Evolutionary conservation across 257 asterid species (phyloP).

Genomic region (Solanum pinnatisectum): DNA sequence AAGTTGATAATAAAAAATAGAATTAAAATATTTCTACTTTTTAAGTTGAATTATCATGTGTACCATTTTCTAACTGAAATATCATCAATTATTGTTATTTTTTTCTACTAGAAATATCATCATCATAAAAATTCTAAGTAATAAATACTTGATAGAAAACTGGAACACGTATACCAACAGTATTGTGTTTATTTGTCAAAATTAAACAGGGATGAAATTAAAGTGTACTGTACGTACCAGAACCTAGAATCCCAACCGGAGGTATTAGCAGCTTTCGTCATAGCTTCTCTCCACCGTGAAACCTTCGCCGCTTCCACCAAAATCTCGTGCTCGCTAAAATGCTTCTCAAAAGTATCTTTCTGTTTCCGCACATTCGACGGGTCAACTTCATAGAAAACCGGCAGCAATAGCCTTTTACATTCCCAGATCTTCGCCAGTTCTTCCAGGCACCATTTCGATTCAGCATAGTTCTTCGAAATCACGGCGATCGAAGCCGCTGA

Average conservation of each 20-base stretch:
- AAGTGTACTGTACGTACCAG: background rate
- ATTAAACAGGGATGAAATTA: background rate
- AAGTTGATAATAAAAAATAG: no score
- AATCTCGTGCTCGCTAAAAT: background rate
- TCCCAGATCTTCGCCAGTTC: slow-evolving; percentile 13
- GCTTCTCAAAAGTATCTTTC: slow-evolving; percentile 8
- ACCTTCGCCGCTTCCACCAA: background rate
- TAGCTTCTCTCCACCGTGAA: slow-evolving; percentile 17
- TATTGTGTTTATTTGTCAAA: background rate
- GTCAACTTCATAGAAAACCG: slow-evolving; percentile 16
- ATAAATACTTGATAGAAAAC: no score
- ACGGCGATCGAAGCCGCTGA: slow-evolving; percentile 22
- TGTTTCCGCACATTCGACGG: slow-evolving; percentile 24
- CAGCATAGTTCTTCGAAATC: slow-evolving; percentile 15
- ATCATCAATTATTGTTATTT: no score
- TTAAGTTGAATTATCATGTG: no score
- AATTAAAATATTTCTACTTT: no score
- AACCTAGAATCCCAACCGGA: slow-evolving; percentile 19
- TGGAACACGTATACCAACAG: fast-evolving
- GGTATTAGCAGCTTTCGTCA: slow-evolving; percentile 12
- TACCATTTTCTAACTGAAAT: fast-evolving
- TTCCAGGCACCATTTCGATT: slow-evolving; percentile 23
- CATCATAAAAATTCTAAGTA: no score
- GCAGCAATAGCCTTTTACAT: slow-evolving; percentile 2
- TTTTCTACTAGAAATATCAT: no score